Percentiles rank a stretch among this genome's conserved stretches.
These are phyloP conservation scores for Mycena indigotica DNA, from an alignment of 768 basidiomycete species.

Conservation along the genomic window DNA sequence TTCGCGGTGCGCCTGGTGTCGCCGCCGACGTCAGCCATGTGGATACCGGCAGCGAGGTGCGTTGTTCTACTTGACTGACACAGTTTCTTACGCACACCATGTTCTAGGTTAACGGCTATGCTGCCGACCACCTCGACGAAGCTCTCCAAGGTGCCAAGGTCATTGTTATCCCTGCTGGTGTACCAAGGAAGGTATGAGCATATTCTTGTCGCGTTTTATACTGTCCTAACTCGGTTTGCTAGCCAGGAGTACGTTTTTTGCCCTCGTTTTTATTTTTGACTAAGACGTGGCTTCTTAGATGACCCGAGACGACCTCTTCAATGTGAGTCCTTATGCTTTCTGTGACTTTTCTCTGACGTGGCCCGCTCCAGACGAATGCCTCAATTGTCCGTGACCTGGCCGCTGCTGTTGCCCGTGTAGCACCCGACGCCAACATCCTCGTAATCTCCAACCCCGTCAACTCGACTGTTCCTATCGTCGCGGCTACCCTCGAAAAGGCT, in stretches of 20 bases:
- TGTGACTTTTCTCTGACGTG: neutral
- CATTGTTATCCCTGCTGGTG: constrained; percentile 98
- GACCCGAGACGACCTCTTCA: constrained; percentile 97
- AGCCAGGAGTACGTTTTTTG: constrained; percentile 77
- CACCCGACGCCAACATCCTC: constrained; percentile 90
- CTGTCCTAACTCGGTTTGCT: constrained; percentile 28
- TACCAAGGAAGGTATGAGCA: constrained; percentile 85
- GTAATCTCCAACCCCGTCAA: constrained; percentile 99
- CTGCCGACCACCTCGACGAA: constrained; percentile 84
- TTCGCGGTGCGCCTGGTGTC: constrained; percentile 94
- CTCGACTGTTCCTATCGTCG: constrained; percentile 97
- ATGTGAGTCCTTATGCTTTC: constrained; percentile 56
- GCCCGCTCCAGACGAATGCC: constrained; percentile 76
- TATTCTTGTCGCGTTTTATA: constrained; percentile 2
- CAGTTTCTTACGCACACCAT: constrained; percentile 4
- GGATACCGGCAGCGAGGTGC: constrained; percentile 79
- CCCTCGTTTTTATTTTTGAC: constrained; percentile 8
- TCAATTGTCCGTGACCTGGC: constrained; percentile 98
- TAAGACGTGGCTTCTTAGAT: constrained; percentile 60
- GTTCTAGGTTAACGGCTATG: constrained; percentile 71
- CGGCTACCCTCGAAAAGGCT: constrained; percentile 85
- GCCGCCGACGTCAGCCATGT: constrained; percentile 97
- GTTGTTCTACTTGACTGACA: constrained; percentile 31
- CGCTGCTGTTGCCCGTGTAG: constrained; percentile 77
- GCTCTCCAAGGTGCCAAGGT: constrained; percentile 90